Percentiles rank a stretch among this genome's conserved stretches.
Conservation (phyloP, 1,284 basidiomycete genomes). For the Austropuccinia psidii region DNA sequence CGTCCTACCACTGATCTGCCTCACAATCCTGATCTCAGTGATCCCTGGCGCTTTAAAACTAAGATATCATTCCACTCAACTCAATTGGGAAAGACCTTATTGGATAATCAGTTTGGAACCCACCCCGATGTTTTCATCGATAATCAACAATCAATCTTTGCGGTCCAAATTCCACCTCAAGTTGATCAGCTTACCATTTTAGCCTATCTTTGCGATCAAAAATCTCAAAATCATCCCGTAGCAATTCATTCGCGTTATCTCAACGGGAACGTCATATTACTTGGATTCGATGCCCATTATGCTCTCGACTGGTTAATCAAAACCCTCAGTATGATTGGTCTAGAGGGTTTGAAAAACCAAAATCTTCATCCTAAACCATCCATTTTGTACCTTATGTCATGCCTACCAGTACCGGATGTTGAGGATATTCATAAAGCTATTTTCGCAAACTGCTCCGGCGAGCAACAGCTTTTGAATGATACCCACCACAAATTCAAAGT, state of each 20-base stretch:
- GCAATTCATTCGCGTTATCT: neutral
- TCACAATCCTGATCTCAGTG: neutral
- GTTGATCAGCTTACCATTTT: neutral
- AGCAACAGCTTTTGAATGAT: neutral
- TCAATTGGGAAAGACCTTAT: no score
- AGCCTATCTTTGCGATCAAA: no score
- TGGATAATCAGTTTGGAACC: no score
- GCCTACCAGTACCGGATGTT: neutral
- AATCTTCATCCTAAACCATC: neutral
- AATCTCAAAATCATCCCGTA: neutral
- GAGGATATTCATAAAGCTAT: neutral
- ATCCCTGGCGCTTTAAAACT: no score
- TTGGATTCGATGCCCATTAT: slow-evolving; percentile 4
- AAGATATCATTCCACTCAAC: no score
- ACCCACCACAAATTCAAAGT: neutral
- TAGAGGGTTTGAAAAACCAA: no score
- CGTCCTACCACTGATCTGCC: neutral
- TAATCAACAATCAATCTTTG: neutral
- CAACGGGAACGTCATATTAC: neutral
- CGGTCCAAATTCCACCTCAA: neutral
- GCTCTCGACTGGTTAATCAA: neutral
- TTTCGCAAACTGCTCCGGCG: neutral
- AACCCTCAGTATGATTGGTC: slow-evolving; percentile 1
- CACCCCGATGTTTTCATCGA: neutral
- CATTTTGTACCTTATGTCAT: slow-evolving; percentile 4